phyloP scores from a whole-genome alignment of 257 asterid genomes.

The Marsdenia floribunda region DNA sequence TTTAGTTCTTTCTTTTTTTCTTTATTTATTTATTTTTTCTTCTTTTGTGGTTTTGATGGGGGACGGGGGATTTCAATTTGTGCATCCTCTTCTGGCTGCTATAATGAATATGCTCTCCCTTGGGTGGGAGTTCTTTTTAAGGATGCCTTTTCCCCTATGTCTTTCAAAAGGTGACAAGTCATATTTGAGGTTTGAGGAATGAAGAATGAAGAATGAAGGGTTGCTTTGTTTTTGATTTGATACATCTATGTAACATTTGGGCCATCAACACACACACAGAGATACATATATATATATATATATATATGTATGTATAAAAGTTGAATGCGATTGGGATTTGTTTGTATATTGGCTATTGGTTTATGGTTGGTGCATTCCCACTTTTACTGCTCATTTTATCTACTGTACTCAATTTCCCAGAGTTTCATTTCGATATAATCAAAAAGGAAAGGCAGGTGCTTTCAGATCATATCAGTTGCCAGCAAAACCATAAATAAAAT shows the following conservation, averaged over 20 bases:
- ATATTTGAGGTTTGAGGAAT: neutral
- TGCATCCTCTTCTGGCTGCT: neutral
- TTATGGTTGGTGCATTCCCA: neutral
- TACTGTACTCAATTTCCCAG: neutral
- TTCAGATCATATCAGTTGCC: neutral
- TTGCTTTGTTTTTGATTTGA: slow-evolving; percentile 19
- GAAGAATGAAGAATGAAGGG: slow-evolving; percentile 8
- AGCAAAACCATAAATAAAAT: neutral
- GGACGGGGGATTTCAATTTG: neutral
- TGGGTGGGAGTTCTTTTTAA: neutral
- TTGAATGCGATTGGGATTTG: slow-evolving; percentile 15
- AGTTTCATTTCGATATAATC: slow-evolving; percentile 3
- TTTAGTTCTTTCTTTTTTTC: slow-evolving; percentile 9
- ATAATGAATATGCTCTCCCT: neutral
- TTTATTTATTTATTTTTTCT: too few species aligned
- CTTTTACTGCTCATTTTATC: neutral
- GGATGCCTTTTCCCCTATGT: slow-evolving; percentile 13
- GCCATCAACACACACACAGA: neutral
- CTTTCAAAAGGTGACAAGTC: slow-evolving; percentile 1
- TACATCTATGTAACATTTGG: slow-evolving; percentile 10
- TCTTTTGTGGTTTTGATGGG: neutral
- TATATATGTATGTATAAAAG: neutral
- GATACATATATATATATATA: too few species aligned
- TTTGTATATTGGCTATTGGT: slow-evolving; percentile 8
- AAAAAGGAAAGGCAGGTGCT: neutral